Evolutionary conservation across 1,139 yeast species (phyloP), one percentile per base, ranked within the genome.

Genomic region (Hemisphaericaspora subhashii): DNA sequence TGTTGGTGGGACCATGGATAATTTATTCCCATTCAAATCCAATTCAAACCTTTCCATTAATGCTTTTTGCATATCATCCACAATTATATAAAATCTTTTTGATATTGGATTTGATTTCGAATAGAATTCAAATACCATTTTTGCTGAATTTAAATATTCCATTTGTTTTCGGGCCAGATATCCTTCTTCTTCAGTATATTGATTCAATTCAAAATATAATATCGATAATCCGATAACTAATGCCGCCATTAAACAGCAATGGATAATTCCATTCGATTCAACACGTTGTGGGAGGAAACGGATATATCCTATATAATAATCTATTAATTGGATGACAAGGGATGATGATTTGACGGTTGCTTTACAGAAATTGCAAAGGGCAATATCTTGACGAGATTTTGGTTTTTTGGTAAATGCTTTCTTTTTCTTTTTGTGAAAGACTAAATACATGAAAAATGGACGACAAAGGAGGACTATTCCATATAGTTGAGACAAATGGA

Each of bases 401-500:
- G 40, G 39, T 20, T 40, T 28, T 16, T 40, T 42, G 3, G 24
- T 8, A 9, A 37, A 18, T 11, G 29, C 17, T 18, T 32, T 33
- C 12, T 28, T 34, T 22, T 37, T 40, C 16, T 36, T 38, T 16
- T 37, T 36, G 11, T 33, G 35, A 20, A 42, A 42, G 12, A 41
- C 36, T 5, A 47, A 22, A 31, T 42, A 66, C 50, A 68, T 63
- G 50, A 68, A 67, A 44, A 72, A 72, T n/a, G 78, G 77, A 17
- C 74, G 60, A 25, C 74, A 58, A 17, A 72, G 54, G 16, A 72
- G 46, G 35, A 68, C 60, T 16, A 70, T 61, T 3, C 69, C 66
- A 49, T 66, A 63, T 20, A 72, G 52, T 41, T 71, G 70, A 3
- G 63, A 57, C 21, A 69, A 51, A 48, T 72, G 75, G 4, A 69